phyloP scores from a whole-genome alignment of 306 rosid species.

The Dicorynia guianensis region DNA sequence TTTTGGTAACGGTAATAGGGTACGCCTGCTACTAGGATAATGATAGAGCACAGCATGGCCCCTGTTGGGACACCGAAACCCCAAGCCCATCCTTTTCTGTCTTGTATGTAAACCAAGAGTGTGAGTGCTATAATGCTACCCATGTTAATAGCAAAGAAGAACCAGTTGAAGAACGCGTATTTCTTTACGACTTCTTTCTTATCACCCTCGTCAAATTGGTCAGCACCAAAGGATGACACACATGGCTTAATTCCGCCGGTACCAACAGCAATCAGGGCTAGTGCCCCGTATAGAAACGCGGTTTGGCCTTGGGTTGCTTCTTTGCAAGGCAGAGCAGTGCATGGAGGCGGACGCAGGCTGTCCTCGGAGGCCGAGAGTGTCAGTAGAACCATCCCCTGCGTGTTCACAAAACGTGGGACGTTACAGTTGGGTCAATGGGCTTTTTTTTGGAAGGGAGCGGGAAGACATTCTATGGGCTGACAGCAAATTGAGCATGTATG shows the following conservation, averaged over 20 bases:
- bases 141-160: slow-evolving; percentile 65
- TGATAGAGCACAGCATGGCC: slow-evolving; percentile 42
- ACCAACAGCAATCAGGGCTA: slow-evolving; percentile 62
- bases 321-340: slow-evolving; percentile 47
- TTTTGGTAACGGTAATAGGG: slow-evolving; percentile 51
- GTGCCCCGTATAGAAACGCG: slow-evolving; percentile 50
- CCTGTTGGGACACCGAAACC: slow-evolving; percentile 58
- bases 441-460: no score
- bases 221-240: slow-evolving; percentile 72
- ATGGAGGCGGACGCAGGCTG: slow-evolving; percentile 51
- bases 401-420: no score
- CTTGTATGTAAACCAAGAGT: slow-evolving; percentile 54
- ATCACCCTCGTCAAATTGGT: slow-evolving; percentile 68
- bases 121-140: slow-evolving; percentile 64
- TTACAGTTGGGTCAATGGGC: no score
- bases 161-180: slow-evolving; percentile 66
- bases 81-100: slow-evolving; percentile 52
- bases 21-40: slow-evolving; percentile 44
- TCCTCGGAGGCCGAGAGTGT: slow-evolving; percentile 57
- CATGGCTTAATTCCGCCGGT: slow-evolving; percentile 75
- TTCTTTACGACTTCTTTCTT: slow-evolving; percentile 49
- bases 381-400: slow-evolving; percentile 62
- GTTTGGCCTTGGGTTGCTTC: slow-evolving; percentile 50
- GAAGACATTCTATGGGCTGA: no score
- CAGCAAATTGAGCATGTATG: no score